phyloP scores from a whole-genome alignment of 225 moss, liverwort and hornwort species.

The Thuidium tamariscinum region DNA sequence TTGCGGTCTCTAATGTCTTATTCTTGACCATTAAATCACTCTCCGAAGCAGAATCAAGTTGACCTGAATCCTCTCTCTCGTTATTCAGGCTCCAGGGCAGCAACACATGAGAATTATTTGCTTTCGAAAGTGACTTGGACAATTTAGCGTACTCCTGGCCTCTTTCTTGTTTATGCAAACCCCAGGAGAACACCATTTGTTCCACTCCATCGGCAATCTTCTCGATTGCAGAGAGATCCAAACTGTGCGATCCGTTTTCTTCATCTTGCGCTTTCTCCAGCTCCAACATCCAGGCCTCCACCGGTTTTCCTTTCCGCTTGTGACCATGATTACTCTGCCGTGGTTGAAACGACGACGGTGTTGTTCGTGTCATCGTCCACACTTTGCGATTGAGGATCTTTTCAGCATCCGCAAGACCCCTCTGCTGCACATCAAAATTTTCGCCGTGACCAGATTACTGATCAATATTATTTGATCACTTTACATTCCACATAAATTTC shows the following conservation, averaged over 20 bases:
- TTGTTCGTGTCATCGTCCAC: constrained; percentile 9
- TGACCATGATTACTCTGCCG: constrained; percentile 22
- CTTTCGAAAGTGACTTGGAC: constrained; percentile 15
- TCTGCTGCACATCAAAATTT: background rate
- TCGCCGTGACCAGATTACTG: background rate
- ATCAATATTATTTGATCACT: background rate
- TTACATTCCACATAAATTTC: background rate
- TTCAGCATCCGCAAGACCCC: background rate
- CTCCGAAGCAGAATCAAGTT: background rate
- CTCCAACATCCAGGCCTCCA: constrained; percentile 45
- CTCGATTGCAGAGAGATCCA: constrained; percentile 25
- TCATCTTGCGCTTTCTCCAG: constrained; percentile 35
- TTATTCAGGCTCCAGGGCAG: constrained; percentile 13
- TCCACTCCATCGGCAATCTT: constrained; percentile 43
- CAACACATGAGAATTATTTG: background rate
- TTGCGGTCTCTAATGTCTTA: background rate
- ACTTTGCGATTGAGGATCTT: background rate
- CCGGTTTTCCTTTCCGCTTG: constrained; percentile 40
- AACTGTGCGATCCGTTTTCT: constrained; percentile 14
- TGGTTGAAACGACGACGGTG: background rate
- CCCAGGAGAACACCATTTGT: constrained; percentile 34
- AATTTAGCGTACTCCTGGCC: constrained; percentile 17
- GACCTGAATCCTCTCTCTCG: background rate
- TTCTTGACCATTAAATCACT: background rate
- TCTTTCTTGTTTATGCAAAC: constrained; percentile 14